Evolutionary conservation across 2,329 filamentous ascomycete genomes (phyloP), one percentile per base, ranked within the genome.

Genomic region (Botryotinia calthae): DNA sequence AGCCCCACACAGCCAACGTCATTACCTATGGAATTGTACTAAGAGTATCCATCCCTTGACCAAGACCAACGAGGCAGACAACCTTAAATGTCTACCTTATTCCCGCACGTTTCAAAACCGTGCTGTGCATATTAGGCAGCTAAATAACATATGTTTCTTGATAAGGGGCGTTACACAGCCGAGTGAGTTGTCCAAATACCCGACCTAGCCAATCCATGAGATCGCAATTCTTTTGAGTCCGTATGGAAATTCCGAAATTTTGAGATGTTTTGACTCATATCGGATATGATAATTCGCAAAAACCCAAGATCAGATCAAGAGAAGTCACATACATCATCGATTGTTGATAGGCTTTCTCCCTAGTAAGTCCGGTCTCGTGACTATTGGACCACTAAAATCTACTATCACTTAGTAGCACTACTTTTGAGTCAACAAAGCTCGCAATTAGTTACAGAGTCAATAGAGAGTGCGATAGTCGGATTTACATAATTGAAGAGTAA

Each of bases 1-100:
- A 25, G 37, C 58, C 46, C 44, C 59, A 42, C 69, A 64, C 59
- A 71, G 59, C 31, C 59, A 16, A 65, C 34, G 34, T 51, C 69
- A 63, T 64, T 7, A 51, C 44, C 69, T 37, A 44, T n/a, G 37
- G 25, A 44, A n/a, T 22, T 16, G 22, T 25, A 48, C 31, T 7
- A 42, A 40, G 22, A 40, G 25, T 54, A 25, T n/a, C 25, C 7
- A 54, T 54, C n/a, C 16, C 25, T 54, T 20, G 31, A 66, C 14
- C 10, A 54, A 66, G 34, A 22, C 25, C 31, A 34, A 40, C 34
- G 34, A 67, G 64, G 46, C 46, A 66, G 64, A 66, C 25, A 66
- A 54, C 64, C 22, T 54, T 66, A 66, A 54, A 54, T 40, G 46
- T n/a, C 18, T 20, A 40, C 51, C 46, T 51, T 10, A 40, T 40